Evolutionary conservation across 2,329 filamentous ascomycete genomes (phyloP), one percentile per base, ranked within the genome.

Genomic region (Hypoxylon sp.): DNA sequence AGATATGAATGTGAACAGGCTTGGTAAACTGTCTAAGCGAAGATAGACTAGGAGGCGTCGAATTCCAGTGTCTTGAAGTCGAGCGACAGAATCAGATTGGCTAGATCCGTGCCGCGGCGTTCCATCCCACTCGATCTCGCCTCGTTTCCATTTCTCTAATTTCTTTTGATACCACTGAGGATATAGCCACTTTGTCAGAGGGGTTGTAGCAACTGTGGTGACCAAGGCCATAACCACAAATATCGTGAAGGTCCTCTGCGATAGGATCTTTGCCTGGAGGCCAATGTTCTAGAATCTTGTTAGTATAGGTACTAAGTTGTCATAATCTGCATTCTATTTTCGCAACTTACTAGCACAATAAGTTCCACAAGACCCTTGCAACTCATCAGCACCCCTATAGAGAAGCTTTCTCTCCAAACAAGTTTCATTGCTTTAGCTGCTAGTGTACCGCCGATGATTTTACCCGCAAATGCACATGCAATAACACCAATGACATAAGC

Each of bases 281-380:
- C 88, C 88, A 61, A 97, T 82, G 61, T 84, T 84, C 80, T 83
- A 27, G 15, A 2, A 23, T 6, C 4, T 7, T 7, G 13, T 61
- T 26, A 68, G 47, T 35, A 36, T 23, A 20, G 32, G 2, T 6
- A 7, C 2, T 9, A 16, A n/a, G n/a, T n/a, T n/a, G n/a, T 13
- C 7, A 55, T 26, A 19, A 35, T 25, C 12, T 11, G 19, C 21
- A 62, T n/a, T 9, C 58, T 35, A 40, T 15, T 37, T 57, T 34
- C 51, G 38, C 15, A 19, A 67, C 84, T 73, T 77, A 92, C 90
- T 70, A 96, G 71, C n/a, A 97, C 92, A 69, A 97, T 97, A 42
- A 97, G 76, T 70, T 97, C 92, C 0, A 97, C 92, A 7, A 97
- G 78, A 64, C 93, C 93, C 71, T 97, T 97, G 72, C 93, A 97